Conservation (phyloP, 2,329 filamentous ascomycete genomes). For the Tolypocladium endophyticum region DNA sequence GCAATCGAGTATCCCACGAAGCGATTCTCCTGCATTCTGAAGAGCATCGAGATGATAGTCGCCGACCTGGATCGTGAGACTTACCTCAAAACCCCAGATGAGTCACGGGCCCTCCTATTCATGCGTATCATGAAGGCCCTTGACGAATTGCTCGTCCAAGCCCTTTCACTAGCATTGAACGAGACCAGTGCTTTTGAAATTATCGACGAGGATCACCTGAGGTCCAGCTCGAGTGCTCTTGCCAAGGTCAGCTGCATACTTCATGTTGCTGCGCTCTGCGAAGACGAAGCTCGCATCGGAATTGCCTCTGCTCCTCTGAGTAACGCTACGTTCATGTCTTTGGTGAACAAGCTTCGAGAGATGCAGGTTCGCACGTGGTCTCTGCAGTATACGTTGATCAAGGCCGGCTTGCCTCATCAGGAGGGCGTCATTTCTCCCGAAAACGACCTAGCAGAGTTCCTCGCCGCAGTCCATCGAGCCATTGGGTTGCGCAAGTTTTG, state of each 20-base stretch:
- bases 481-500: conserved; percentile 78
- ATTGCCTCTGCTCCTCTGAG: conserved; percentile 50
- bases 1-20: conserved; percentile 79
- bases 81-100: conserved; percentile 44
- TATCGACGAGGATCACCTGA: conserved; percentile 69
- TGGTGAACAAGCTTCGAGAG: conserved; percentile 64
- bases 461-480: conserved; percentile 74
- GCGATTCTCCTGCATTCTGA: conserved; percentile 76
- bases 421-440: conserved; percentile 54
- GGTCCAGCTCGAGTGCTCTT: conserved; percentile 60
- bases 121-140: conserved; percentile 70
- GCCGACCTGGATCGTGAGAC: conserved; percentile 52
- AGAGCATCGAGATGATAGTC: conserved; percentile 75
- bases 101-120: conserved; percentile 59
- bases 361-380: conserved; percentile 85
- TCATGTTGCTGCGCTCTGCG: conserved; percentile 69
- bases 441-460: conserved; percentile 66
- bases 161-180: conserved; percentile 59
- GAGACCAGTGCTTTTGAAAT: conserved; percentile 68
- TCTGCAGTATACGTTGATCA: conserved; percentile 70
- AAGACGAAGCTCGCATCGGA: conserved; percentile 77
- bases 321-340: conserved; percentile 41
- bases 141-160: conserved; percentile 63
- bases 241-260: conserved; percentile 63
- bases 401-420: conserved; percentile 62